Percentiles rank a stretch among this genome's conserved stretches.
phyloP scores from a whole-genome alignment of 768 basidiomycete species.

The Favolaschia claudopus region DNA sequence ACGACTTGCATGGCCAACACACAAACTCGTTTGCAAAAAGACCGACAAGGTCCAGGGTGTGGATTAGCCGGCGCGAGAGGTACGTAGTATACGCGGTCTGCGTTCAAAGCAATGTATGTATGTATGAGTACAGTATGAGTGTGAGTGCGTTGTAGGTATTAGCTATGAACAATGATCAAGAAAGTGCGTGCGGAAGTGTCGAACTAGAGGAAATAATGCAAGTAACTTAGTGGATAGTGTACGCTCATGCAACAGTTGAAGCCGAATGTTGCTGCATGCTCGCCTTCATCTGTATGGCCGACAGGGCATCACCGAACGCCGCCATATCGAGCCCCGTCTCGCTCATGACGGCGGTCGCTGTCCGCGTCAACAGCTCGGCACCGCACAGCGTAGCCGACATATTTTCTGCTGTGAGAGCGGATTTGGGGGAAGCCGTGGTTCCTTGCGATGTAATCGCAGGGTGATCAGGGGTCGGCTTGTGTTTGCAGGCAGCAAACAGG shows the following conservation, averaged over 20 bases:
- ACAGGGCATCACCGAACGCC: conserved; percentile 19
- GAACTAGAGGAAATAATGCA: background rate
- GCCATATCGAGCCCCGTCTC: conserved; percentile 19
- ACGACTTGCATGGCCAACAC: conserved; percentile 22
- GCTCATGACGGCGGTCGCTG: conserved; percentile 19
- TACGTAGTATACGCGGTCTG: background rate
- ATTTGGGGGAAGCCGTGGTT: background rate
- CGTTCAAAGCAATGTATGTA: background rate
- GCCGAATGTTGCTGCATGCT: background rate
- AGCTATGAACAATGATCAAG: too few relatives aligned
- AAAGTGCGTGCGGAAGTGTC: too few relatives aligned
- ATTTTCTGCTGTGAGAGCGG: background rate
- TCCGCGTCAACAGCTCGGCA: conserved; percentile 11
- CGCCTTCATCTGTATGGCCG: conserved; percentile 15
- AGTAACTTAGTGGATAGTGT: background rate
- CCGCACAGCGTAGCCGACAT: background rate
- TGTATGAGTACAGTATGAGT: background rate
- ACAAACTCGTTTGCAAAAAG: conserved; percentile 29
- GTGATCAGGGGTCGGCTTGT: conserved; percentile 46
- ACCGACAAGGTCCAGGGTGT: background rate
- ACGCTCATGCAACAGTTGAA: background rate
- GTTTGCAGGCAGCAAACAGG: conserved; percentile 51
- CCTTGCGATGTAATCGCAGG: conserved; percentile 24
- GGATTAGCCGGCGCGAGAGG: background rate
- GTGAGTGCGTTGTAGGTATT: too few relatives aligned